Percentiles rank a stretch among this genome's conserved stretches.
Conservation (phyloP, 345 rosid genomes). For the Populus pruinosa region DNA sequence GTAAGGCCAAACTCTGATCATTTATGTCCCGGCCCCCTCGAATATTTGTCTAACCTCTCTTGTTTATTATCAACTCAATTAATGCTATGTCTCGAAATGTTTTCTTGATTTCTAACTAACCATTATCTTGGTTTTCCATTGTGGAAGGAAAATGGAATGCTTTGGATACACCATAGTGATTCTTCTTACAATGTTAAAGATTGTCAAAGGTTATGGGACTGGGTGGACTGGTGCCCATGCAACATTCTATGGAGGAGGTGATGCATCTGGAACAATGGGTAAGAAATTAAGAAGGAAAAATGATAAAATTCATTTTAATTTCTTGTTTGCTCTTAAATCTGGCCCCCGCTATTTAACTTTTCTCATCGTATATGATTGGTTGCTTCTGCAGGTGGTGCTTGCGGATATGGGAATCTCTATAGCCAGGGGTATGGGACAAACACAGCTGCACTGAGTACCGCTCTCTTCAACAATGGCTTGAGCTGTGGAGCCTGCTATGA, state of each 20-base stretch:
- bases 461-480: constrained; percentile 1
- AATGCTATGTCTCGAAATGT: not conserved
- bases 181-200: constrained; percentile 10
- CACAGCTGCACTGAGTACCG: constrained; percentile 10
- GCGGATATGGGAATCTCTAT: constrained; percentile 13
- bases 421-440: constrained; percentile 10
- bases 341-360: not conserved
- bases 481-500: constrained; percentile 12
- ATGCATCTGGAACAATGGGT: constrained; percentile 56
- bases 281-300: not conserved
- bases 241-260: constrained; percentile 54
- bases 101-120: not conserved
- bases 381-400: constrained; percentile 6
- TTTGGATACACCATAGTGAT: constrained; percentile 21
- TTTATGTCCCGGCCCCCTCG: not conserved
- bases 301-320: not conserved
- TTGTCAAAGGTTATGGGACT: constrained; percentile 12
- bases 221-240: constrained; percentile 49
- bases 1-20: not conserved
- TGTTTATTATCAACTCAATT: not conserved
- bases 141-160: constrained; percentile 23
- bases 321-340: not conserved
- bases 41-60: not conserved
- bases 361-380: not conserved
- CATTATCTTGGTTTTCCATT: no score